Evolutionary conservation across 495 filamentous ascomycete species (phyloP), one percentile per base, ranked within the genome.

Genomic region (Penicillium atrosanguineum): DNA sequence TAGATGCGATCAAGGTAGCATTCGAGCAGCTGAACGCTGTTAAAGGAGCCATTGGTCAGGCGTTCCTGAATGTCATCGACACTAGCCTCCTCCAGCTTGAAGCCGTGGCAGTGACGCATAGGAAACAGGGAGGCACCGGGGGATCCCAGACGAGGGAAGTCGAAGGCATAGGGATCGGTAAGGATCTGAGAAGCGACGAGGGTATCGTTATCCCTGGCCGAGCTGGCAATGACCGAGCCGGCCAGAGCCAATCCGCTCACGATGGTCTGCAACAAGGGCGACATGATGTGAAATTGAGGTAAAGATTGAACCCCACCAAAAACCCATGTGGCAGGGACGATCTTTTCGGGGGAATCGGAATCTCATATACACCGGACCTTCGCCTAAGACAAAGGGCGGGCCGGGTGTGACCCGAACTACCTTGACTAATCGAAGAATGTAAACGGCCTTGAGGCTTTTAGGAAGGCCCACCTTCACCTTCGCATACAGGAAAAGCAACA

Each of bases 11-110:
- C 67, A 38, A 79, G 57, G 59, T 83, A 85, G 62, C 82, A 85
- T 28, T 64, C 55, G 21, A 79, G 61, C 26, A 85, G 64, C 42
- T 81, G 62, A 20, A 75, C 71, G 38, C 73, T 73, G 9, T 71
- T 83, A 53, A 85, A 65, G 11, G 54, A 63, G 0, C 76, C 73
- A 7, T 63, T 55, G 41, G 29, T 50, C 64, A 83, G 63, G 2
- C 64, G 60, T 7, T 50, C 50, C 57, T 85, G 82, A 36, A 85
- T 69, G 14, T 79, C 65, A 60, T 84, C 82, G 31, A 84, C 80
- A 28, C 70, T 76, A 12, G 83, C 78, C 57, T 90, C 87, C 65
- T 87, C 85, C 28, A 90, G 69, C 39, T 75, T 71, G 55, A 88
- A 68, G 21, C 79, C 79, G 49, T 80, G 70, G 67, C 86, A 89